Base-by-base conservation (phyloP, 164 flowering plant genomes). In the Vitis vinifera region DNA sequence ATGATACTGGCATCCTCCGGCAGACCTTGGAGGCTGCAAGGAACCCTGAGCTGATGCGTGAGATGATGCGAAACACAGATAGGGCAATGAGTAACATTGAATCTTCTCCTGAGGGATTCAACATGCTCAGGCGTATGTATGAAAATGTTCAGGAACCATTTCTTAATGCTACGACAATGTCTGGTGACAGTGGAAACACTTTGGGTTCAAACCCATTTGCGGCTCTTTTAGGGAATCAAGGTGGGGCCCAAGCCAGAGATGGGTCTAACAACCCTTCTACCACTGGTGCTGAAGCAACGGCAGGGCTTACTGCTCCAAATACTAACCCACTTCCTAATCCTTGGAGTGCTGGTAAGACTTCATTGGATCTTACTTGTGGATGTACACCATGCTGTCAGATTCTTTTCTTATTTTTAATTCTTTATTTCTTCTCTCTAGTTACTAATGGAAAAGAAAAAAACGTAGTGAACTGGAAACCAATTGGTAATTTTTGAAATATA, bases 31-130 rank as follows among this genome's bases (percentile, higher is more conserved):
- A 93, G 76, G 93, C 95, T 69, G 94, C 98, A 15, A 83, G 97
- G 74, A 93, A 91, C 76, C 98, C 98, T 68, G 98, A 93, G 71
- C 88, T 93, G 30, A 93, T 91, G 98, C 92, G 98, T 30, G 98
- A 93, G 80, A 93, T 93, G 98, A 91, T 93, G 97, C 86, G 98
- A 29, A 91, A 93, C 78, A 93, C 97, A 67, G 98, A 93, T 76
- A 84, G 98, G 78, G 98, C 98, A n/a, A 90, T 93, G 98, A 93
- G 97, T 69, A 94, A 94, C 52, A 94, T 94, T 70, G 98, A 94
- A 75, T 84, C 98, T 69, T 85, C 97, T 65, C 98, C 98, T 10
- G 98, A 93, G 79, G 98, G 98, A 59, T 93, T 93, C 60, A 93
- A 93, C 79, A 90, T 90, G 96, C 91, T 94, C 19, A 89, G 98